Base-by-base conservation (phyloP, 208 protist genomes). In the Wallacemonas sp. region DNA sequence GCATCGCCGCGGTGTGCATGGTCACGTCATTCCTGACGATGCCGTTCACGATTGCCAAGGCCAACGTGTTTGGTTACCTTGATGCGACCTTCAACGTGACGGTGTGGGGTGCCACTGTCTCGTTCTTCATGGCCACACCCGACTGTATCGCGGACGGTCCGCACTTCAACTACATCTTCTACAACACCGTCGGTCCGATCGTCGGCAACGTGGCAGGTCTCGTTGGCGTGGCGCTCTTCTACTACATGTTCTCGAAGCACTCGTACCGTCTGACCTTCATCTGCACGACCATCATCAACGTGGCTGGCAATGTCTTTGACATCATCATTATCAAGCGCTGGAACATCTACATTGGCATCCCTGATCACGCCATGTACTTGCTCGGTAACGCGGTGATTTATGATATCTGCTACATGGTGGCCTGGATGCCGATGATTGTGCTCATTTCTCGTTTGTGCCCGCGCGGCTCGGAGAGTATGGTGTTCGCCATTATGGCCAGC, bases 391-490 rank as follows among this genome's bases (percentile, higher is more conserved):
- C 60, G 3, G 71, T 87, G 15, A 54, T 90, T 2, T 72, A 75
- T 30, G 41, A 87, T 42, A 60, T 83, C 24, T 65, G 50, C 42
- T 78, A 72, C 37, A 79, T 81, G 70, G 36, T 92, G 5, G 63
- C 78, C 19, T 87, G 72, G 53, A 87, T 92, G 76, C 79, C 85
- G 22, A 58, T 60, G 45, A 66, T 87, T 12, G 72, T 92, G 21
- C 72, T 92, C 12, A 79, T 85, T 45, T 81, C 82, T 5, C 82
- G 80, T 33, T 53, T 92, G 2, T 89, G 82, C 42, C 82, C 85
- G 12, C 71, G 70, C 17, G 80, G 78, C 17, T 71, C 80, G 45
- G 85, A 91, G 62, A 70, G 61, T 8, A 91, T 81, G 52, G 73
- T 87, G 42, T 87, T 77, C 37, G 74, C 85, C 22, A 55, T 88